Percentiles rank a stretch among this genome's conserved stretches.
phyloP scores from a whole-genome alignment of 768 basidiomycete genomes.

The Lepiota subincarnata region DNA sequence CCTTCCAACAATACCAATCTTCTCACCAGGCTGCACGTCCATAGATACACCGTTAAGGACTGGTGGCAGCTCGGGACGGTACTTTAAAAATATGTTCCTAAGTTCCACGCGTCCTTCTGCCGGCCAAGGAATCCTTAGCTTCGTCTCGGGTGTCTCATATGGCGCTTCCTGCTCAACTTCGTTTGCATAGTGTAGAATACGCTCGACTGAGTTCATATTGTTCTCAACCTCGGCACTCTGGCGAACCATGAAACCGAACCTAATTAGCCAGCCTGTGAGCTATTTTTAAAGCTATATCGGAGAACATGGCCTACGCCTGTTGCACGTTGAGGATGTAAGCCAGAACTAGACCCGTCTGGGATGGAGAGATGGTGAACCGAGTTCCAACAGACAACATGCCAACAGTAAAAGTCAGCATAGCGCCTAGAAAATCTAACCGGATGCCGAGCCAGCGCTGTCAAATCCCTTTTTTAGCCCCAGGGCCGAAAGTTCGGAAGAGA shows the following conservation, averaged over 20 bases:
- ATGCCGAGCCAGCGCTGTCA: constrained; percentile 79
- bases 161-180: constrained; percentile 81
- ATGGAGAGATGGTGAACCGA: constrained; percentile 70
- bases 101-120: constrained; percentile 67
- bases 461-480: constrained; percentile 14
- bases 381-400: constrained; percentile 74
- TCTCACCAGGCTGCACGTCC: constrained; percentile 71
- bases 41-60: constrained; percentile 84
- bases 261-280: constrained; percentile 20
- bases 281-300: neutral
- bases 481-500: neutral
- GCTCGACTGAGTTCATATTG: constrained; percentile 89
- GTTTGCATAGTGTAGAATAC: constrained; percentile 77
- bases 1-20: constrained; percentile 86
- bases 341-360: constrained; percentile 72
- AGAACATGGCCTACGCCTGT: constrained; percentile 41
- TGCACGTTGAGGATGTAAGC: constrained; percentile 81
- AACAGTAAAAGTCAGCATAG: constrained; percentile 68
- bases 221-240: constrained; percentile 88
- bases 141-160: constrained; percentile 56
- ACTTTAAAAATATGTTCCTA: constrained; percentile 71
- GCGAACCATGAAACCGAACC: constrained; percentile 73
- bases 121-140: constrained; percentile 71
- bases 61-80: constrained; percentile 82
- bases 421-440: constrained; percentile 83